phyloP scores from a whole-genome alignment of 2,329 filamentous ascomycete species.

The Monilinia fructigena region DNA sequence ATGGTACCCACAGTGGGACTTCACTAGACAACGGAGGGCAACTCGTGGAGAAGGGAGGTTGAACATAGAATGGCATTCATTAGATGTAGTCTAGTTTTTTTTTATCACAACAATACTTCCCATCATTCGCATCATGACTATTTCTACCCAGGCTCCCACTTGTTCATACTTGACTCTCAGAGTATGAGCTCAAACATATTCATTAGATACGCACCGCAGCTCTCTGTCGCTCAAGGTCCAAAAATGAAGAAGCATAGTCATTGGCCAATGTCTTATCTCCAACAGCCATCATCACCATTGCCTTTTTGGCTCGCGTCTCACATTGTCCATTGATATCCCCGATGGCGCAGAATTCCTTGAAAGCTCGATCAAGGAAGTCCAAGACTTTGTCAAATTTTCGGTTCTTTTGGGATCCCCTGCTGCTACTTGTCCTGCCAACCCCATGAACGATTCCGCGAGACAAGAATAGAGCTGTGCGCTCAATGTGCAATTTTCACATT shows the following conservation, averaged over 20 bases:
- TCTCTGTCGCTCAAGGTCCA: constrained; percentile 48
- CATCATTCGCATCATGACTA: constrained; percentile 28
- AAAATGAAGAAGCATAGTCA: constrained; percentile 54
- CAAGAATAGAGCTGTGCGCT: constrained; percentile 58
- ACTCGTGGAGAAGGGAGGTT: not conserved
- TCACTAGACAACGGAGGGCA: constrained; percentile 7
- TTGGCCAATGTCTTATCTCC: constrained; percentile 56
- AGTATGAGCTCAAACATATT: not conserved
- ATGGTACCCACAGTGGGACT: constrained; percentile 9
- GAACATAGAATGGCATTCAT: constrained; percentile 23
- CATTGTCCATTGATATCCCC: constrained; percentile 60
- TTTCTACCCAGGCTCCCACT: constrained; percentile 22
- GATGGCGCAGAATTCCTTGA: constrained; percentile 53
- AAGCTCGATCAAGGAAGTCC: constrained; percentile 37
- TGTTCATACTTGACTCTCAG: not conserved
- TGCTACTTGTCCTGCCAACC: constrained; percentile 53
- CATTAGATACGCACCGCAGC: constrained; percentile 25
- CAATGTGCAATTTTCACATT: constrained; percentile 57
- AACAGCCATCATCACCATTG: constrained; percentile 58
- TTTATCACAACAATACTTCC: constrained; percentile 20
- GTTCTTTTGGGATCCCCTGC: constrained; percentile 43
- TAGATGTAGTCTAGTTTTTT: constrained; percentile 24
- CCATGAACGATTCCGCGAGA: constrained; percentile 64
- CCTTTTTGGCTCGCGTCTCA: constrained; percentile 65
- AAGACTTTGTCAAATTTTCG: constrained; percentile 48